phyloP scores from a whole-genome alignment of 345 rosid species.

The Murraya paniculata region DNA sequence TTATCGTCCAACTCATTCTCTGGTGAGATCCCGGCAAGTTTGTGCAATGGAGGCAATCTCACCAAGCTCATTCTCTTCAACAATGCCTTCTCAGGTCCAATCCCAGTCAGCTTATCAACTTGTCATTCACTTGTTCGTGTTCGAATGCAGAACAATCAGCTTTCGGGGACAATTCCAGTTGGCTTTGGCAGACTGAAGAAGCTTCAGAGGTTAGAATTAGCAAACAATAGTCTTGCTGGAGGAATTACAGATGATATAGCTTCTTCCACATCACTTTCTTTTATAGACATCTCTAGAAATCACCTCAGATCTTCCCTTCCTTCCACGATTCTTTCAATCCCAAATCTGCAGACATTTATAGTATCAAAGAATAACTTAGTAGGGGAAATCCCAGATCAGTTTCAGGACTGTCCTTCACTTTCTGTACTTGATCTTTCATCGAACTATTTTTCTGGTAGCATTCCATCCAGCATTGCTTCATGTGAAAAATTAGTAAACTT shows the following conservation, averaged over 20 bases:
- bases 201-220: constrained; percentile 80
- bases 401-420: constrained; percentile 91
- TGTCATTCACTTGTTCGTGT: constrained; percentile 79
- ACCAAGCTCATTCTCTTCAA: constrained; percentile 88
- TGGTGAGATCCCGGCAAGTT: constrained; percentile 59
- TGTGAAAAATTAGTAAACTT: constrained; percentile 70
- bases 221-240: constrained; percentile 73
- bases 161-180: constrained; percentile 69
- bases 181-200: constrained; percentile 79
- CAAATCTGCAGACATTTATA: constrained; percentile 64
- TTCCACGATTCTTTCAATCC: constrained; percentile 73
- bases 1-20: constrained; percentile 78
- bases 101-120: constrained; percentile 54
- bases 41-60: constrained; percentile 77
- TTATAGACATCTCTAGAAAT: constrained; percentile 77
- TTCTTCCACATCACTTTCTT: constrained; percentile 71
- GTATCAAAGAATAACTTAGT: constrained; percentile 56
- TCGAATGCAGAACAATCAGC: constrained; percentile 74
- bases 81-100: constrained; percentile 73
- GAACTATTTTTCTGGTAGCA: constrained; percentile 62
- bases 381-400: constrained; percentile 86
- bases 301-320: constrained; percentile 61
- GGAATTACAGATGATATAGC: constrained; percentile 68
- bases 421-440: constrained; percentile 78
- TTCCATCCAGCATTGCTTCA: constrained; percentile 84